phyloP scores from a whole-genome alignment of 164 flowering plant species.

The Vitis labrusca region DNA sequence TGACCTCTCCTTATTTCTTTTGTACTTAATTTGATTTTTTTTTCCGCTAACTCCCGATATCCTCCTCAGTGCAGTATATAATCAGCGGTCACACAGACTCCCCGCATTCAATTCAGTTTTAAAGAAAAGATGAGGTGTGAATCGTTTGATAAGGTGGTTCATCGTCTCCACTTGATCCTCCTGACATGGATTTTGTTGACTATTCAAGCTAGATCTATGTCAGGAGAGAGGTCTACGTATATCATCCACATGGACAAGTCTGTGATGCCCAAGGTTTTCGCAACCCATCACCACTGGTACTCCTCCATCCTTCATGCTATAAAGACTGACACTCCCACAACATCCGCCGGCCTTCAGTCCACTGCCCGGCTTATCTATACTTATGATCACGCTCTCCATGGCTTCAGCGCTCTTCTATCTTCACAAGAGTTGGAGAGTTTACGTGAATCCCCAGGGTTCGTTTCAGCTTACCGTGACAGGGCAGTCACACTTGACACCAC shows the following conservation, averaged over 20 bases:
- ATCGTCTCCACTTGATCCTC: conserved; percentile 3
- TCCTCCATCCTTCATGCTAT: conserved; percentile 30
- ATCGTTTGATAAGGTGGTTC: background rate
- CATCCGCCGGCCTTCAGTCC: background rate
- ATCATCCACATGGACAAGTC: conserved; percentile 66
- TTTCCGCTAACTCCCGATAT: too few relatives aligned
- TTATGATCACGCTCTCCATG: conserved; percentile 47
- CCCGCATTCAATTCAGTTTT: too few relatives aligned
- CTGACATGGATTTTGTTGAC: conserved; percentile 16
- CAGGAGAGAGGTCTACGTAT: conserved; percentile 27
- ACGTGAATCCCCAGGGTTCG: conserved; percentile 21
- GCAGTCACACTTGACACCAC: conserved; percentile 33
- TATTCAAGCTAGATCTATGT: background rate
- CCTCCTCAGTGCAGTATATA: too few relatives aligned
- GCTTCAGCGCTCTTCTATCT: conserved; percentile 45
- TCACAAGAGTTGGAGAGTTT: conserved; percentile 19
- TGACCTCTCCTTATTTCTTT: background rate
- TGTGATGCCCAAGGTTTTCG: conserved; percentile 43
- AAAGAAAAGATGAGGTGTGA: background rate
- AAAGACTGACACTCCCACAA: conserved; percentile 2
- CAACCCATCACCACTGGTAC: conserved; percentile 43
- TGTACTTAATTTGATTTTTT: background rate
- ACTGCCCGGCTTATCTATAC: conserved; percentile 28
- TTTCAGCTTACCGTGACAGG: conserved; percentile 30
- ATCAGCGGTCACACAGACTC: too few relatives aligned